phyloP scores from a whole-genome alignment of 495 filamentous ascomycete species.

The Aspergillus hancockii region DNA sequence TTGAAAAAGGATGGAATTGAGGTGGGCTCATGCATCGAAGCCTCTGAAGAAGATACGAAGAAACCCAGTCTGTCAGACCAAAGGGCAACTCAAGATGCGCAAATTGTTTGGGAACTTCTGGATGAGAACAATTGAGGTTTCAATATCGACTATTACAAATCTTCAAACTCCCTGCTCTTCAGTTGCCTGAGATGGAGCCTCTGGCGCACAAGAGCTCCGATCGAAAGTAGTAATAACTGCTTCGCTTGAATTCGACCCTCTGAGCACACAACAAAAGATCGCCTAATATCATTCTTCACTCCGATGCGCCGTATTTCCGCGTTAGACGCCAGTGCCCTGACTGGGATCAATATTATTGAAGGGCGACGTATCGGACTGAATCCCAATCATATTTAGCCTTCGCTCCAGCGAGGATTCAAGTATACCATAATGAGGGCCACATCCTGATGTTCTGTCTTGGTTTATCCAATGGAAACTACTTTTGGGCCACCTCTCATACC shows the following conservation, averaged over 20 bases:
- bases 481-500: too few species aligned
- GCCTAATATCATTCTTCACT: background rate
- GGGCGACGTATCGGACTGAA: background rate
- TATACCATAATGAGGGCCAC: background rate
- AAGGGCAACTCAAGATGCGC: constrained; percentile 26
- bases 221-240: background rate
- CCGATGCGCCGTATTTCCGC: background rate
- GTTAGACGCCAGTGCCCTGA: background rate
- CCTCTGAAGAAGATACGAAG: constrained; percentile 8
- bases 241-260: background rate
- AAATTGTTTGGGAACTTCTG: constrained; percentile 41
- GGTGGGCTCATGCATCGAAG: constrained; percentile 11
- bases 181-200: background rate
- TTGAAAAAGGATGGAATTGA: constrained; percentile 50
- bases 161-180: background rate
- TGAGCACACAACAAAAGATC: background rate
- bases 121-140: constrained; percentile 22
- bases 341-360: background rate
- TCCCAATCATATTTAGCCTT: background rate
- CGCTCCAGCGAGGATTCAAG: background rate
- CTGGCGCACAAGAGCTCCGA: background rate
- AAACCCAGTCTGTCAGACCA: constrained; percentile 14
- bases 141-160: background rate
- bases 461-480: too few species aligned
- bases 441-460: too few species aligned